Evolutionary conservation across 345 rosid species (phyloP), one percentile per base, ranked within the genome.

Genomic region (Sonneratia alba): DNA sequence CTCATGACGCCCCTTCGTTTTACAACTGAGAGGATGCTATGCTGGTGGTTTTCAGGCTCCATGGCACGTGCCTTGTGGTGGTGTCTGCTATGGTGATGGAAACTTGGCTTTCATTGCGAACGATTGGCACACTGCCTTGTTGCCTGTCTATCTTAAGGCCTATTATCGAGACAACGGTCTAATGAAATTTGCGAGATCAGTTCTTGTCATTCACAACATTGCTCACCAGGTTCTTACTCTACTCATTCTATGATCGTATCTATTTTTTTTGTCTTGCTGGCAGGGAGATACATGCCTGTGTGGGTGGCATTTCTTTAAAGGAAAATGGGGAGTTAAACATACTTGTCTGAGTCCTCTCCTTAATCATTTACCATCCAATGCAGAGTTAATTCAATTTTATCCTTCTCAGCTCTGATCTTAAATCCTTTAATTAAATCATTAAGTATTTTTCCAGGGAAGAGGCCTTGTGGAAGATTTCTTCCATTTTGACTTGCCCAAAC

Each of bases 101-200:
- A 95, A 95, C 82, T 80, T 95, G 89, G 97, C 85, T 59, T 95
- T 90, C 73, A 90, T 95, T 40, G 97, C 97, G 68, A 95, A 95
- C 81, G 99, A 95, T 85, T 95, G 99, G 99, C 99, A 95, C 81
- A 91, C 97, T 61, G 96, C 97, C 18, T 85, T 95, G 79, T 80
- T 91, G 56, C 99, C 99, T 6, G 97, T 95, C 40, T 95, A 91
- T 84, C 83, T 95, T 76, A 94, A 87, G 83, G 99, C 97, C 34
- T 84, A 85, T 76, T 89, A 95, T 83, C 86, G 96, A 21, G 96
- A 95, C 78, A 87, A 95, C 70, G 97, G 97, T 7, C 34, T 87
- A 56, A 95, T 95, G 99, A 65, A 74, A 70, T 94, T 71, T 74
- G 85, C 97, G 40, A 83, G 98, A 84, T 90, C 95, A 5, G 66